Percentiles rank a stretch among this genome's conserved stretches.
Evolutionary conservation across 2,329 filamentous ascomycete species (phyloP).

Genomic region (Ophidiomyces ophidiicola): DNA sequence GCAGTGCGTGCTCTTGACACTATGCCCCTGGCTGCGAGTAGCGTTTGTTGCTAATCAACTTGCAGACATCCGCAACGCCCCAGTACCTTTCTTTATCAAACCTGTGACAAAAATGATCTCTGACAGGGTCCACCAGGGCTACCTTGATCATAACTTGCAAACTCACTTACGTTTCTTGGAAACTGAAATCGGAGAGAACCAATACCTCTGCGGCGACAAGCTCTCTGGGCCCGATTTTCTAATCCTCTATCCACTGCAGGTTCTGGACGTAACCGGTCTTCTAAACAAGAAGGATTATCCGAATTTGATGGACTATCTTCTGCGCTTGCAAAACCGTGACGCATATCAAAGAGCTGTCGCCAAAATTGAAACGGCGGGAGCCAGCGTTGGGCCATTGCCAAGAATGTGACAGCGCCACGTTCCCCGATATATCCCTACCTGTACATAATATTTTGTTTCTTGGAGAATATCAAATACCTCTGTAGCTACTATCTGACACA

Average conservation of each 20-base stretch:
- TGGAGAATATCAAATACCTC: too few species aligned
- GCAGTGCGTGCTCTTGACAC: constrained; percentile 32
- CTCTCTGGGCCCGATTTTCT: constrained; percentile 38
- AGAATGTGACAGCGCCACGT: constrained; percentile 2
- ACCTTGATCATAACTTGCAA: constrained; percentile 31
- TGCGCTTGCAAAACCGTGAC: constrained; percentile 21
- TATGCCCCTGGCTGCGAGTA: neutral
- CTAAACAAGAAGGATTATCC: constrained; percentile 30
- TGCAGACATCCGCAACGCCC: constrained; percentile 38
- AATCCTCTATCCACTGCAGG: constrained; percentile 36
- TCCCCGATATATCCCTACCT: neutral
- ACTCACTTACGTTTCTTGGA: constrained; percentile 36
- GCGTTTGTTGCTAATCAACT: constrained; percentile 10
- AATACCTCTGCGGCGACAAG: constrained; percentile 34
- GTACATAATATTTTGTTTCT: neutral
- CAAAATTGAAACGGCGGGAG: neutral
- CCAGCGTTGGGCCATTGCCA: constrained; percentile 23
- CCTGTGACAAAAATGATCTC: constrained; percentile 49
- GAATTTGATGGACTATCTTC: constrained; percentile 19
- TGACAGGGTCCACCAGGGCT: constrained; percentile 30
- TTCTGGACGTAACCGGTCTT: constrained; percentile 24
- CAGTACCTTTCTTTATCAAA: constrained; percentile 57
- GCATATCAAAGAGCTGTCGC: constrained; percentile 22
- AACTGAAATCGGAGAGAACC: constrained; percentile 28
- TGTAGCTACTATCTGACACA: too few species aligned